Percentiles rank a stretch among this genome's conserved stretches.
phyloP scores from a whole-genome alignment of 305 asterid species.

The Euphrasia arctica region DNA sequence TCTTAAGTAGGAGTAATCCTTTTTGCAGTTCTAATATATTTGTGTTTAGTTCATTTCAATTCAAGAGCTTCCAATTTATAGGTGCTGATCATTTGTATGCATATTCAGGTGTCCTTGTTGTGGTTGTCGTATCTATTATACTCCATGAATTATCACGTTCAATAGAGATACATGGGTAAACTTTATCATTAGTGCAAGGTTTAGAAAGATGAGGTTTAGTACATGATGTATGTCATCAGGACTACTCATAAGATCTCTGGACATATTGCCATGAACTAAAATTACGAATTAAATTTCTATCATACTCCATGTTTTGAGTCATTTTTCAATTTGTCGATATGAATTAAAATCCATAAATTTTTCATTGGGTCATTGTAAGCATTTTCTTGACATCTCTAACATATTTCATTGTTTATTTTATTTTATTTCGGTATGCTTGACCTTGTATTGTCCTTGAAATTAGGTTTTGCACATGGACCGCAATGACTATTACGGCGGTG shows the following conservation, averaged over 20 bases:
- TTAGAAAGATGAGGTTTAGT: neutral
- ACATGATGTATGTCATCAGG: neutral
- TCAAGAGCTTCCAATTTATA: neutral
- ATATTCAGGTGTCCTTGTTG: neutral
- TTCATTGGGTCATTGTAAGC: neutral
- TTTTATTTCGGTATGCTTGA: conserved; percentile 7
- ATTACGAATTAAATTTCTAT: no score
- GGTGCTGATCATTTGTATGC: neutral
- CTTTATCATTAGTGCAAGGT: neutral
- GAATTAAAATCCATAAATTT: neutral
- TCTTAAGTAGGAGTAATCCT: neutral
- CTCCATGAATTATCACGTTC: neutral
- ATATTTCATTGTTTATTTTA: no score
- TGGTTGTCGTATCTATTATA: neutral
- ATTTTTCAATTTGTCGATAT: neutral
- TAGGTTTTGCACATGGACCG: conserved; percentile 89
- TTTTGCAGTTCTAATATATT: conserved; percentile 1
- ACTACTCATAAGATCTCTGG: neutral
- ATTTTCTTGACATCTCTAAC: neutral
- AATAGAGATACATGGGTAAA: neutral
- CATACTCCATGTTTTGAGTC: neutral
- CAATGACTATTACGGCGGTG: conserved; percentile 85
- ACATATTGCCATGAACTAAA: neutral
- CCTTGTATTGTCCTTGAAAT: conserved; percentile 13
- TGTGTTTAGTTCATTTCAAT: conserved; percentile 6